phyloP scores from a whole-genome alignment of 768 basidiomycete genomes.

The Termitomyces eurrhizus region DNA sequence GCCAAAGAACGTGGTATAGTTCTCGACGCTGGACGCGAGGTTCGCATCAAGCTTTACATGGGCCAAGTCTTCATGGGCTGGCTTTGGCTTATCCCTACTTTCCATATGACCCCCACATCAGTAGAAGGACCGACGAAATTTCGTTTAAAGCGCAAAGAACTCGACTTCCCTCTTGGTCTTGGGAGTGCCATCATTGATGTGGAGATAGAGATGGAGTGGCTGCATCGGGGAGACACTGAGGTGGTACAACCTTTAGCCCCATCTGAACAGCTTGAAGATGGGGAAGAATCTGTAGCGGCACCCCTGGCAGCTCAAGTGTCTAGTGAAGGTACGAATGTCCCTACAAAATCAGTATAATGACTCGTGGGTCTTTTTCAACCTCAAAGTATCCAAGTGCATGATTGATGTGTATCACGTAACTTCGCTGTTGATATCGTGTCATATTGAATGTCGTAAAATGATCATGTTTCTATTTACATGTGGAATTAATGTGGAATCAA shows the following conservation, averaged over 20 bases:
- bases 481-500: too few relatives aligned
- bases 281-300: background rate
- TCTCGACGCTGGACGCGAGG: slow-evolving; percentile 63
- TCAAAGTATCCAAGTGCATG: background rate
- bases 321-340: background rate
- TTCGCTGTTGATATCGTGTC: background rate
- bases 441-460: background rate
- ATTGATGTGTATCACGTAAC: background rate
- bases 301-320: too few relatives aligned
- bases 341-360: too few relatives aligned
- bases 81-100: slow-evolving; percentile 84
- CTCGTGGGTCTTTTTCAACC: too few relatives aligned
- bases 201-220: slow-evolving; percentile 57
- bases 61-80: slow-evolving; percentile 82
- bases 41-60: slow-evolving; percentile 68
- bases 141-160: slow-evolving; percentile 52
- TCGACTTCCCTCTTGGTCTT: slow-evolving; percentile 77
- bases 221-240: slow-evolving; percentile 5
- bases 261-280: background rate
- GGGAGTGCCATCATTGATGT: slow-evolving; percentile 66
- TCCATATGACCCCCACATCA: slow-evolving; percentile 61
- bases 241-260: slow-evolving; percentile 2
- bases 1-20: slow-evolving; percentile 40
- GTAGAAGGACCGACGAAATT: slow-evolving; percentile 31
- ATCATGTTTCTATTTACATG: too few relatives aligned